Base-by-base conservation (phyloP, 2,329 filamentous ascomycete species). In the Fusarium sambucinum region DNA sequence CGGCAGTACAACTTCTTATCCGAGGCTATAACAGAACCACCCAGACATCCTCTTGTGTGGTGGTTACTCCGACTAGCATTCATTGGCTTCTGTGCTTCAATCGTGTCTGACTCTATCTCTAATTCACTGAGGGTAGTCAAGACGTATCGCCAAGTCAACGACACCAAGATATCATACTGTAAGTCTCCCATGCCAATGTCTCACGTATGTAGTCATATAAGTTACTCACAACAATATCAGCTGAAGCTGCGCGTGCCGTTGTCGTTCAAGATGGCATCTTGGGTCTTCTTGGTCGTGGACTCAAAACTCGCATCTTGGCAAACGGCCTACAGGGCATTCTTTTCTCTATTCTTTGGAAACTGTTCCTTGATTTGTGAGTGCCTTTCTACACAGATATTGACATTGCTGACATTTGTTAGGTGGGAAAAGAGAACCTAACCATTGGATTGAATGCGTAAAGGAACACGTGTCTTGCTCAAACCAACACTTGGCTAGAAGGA, bases 131-230 rank as follows among this genome's bases (percentile, higher is more conserved):
- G 82, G 27, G 82, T 84, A 0, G 78, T 84, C 7, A 84, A 84
- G 72, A 84, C 82, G 0, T 84, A 83, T 57, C 81, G 82, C 2
- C 82, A 84, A 63, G 82, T 84, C 59, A 84, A 84, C 52, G 81
- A 84, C 19, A 81, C 77, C 6, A 76, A 82, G 45, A 77, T 84
- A 2, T 83, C 82, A 4, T 84, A 84, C 40, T 61, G 82, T 84
- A 17, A 33, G 32, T 5, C 8, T 8, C 6, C 32, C 32, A 9
- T 2, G 13, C 3, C 2, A 33, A 32, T 6, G 1, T 7, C 7
- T 2, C 13, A 14, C 3, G 6, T 32, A 6, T 13, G 11, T 33
- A 6, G 7, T 17, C 3, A 33, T 17, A 11, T 5, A 17, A 7
- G 12, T 38, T 38, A 5, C 35, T 38, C 11, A 38, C 2, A 38